Conservation (phyloP, 176 grass and related monocot genomes). For the Oropetium thomaeum region DNA sequence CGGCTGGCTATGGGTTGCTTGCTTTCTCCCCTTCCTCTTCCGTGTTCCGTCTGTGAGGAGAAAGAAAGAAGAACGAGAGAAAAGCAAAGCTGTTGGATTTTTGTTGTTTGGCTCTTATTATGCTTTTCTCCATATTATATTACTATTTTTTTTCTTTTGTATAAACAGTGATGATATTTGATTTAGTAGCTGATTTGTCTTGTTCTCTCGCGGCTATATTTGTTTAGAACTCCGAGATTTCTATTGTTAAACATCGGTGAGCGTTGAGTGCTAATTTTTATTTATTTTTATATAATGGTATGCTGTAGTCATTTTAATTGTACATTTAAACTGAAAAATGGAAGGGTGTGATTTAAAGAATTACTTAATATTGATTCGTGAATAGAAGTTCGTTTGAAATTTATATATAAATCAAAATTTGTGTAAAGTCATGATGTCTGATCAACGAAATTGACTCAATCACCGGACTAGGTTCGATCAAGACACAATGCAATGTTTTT, state of each 20-base stretch:
- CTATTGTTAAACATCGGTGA: too few relatives aligned
- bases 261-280: too few relatives aligned
- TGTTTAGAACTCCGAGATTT: too few relatives aligned
- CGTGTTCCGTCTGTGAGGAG: not conserved
- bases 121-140: too few relatives aligned
- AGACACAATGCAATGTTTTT: too few relatives aligned
- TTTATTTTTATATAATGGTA: too few relatives aligned
- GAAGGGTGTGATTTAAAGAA: not conserved
- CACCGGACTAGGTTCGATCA: too few relatives aligned
- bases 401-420: not conserved
- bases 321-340: not conserved
- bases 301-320: not conserved
- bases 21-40: constrained; percentile 12
- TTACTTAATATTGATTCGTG: not conserved
- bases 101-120: constrained; percentile 3
- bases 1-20: constrained; percentile 7
- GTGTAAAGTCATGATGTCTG: too few relatives aligned
- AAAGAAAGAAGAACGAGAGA: not conserved
- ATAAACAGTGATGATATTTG: not conserved
- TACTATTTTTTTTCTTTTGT: too few relatives aligned
- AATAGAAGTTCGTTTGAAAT: not conserved
- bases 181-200: not conserved
- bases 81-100: not conserved
- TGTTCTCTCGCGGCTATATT: not conserved
- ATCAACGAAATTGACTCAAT: too few relatives aligned